A percentile compares a stretch with the other conserved stretches of the same genome.
Evolutionary conservation across 352 stramenopile species (phyloP).

Genomic region (Globisporangium camurandrum): DNA sequence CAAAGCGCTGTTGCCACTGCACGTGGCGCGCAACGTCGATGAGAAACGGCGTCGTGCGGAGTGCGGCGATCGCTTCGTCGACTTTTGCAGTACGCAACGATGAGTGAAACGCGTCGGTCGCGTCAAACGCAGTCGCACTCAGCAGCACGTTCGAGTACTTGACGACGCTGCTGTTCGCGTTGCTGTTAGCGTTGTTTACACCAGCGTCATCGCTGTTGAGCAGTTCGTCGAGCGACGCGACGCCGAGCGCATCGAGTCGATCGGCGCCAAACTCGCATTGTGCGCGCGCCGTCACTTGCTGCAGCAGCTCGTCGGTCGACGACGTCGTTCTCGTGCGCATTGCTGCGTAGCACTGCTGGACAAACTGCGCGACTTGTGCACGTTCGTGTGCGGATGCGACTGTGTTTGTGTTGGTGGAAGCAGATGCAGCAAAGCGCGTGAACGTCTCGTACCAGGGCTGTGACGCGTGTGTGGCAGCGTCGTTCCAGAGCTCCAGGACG

Average conservation of each 20-base stretch:
- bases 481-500: conserved; percentile 11
- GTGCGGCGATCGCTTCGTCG: conserved; percentile 32
- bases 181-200: background rate
- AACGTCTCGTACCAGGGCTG: conserved; percentile 8
- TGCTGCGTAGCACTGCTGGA: conserved; percentile 10
- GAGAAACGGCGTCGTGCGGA: conserved; percentile 52
- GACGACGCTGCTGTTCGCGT: conserved; percentile 15
- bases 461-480: conserved; percentile 1
- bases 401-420: background rate
- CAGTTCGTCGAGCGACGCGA: conserved; percentile 1
- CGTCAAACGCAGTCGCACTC: background rate
- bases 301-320: conserved; percentile 1
- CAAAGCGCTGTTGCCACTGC: conserved; percentile 53
- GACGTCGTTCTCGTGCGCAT: background rate
- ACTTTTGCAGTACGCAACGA: conserved; percentile 28
- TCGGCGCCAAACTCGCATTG: conserved; percentile 11
- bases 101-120: conserved; percentile 34
- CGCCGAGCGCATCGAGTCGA: conserved; percentile 1
- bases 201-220: conserved; percentile 10
- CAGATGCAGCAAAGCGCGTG: background rate
- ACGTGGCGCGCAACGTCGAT: conserved; percentile 50
- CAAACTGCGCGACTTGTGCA: conserved; percentile 4
- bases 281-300: conserved; percentile 3
- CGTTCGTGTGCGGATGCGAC: background rate
- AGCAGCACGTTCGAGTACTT: conserved; percentile 32